A percentile compares a stretch with the other conserved stretches of the same genome.
Conservation (phyloP, 1,139 yeast genomes). For the Pichia inconspicua region DNA sequence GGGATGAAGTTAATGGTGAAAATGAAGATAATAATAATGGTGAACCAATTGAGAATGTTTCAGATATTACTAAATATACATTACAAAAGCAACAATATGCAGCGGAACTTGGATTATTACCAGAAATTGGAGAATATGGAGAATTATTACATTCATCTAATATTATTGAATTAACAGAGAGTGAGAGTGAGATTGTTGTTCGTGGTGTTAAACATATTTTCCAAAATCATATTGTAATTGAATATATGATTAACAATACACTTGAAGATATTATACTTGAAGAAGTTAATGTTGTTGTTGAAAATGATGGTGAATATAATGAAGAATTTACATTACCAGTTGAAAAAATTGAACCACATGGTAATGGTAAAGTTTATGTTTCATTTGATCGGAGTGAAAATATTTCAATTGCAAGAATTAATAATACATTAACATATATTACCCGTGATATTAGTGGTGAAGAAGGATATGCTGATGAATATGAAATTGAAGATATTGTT, state of each 20-base stretch:
- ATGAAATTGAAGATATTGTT: slow-evolving; percentile 77
- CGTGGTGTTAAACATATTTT: slow-evolving; percentile 78
- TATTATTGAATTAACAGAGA: slow-evolving; percentile 71
- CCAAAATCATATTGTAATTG: slow-evolving; percentile 68
- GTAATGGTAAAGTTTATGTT: slow-evolving; percentile 70
- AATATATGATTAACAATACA: slow-evolving; percentile 81
- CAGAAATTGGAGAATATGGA: slow-evolving; percentile 69
- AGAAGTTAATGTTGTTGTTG: slow-evolving; percentile 67
- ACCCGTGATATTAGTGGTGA: slow-evolving; percentile 54
- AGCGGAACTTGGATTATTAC: slow-evolving; percentile 56
- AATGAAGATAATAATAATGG: not conserved
- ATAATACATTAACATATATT: slow-evolving; percentile 65
- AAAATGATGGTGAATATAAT: slow-evolving; percentile 29
- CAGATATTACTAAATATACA: slow-evolving; percentile 30
- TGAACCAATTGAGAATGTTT: slow-evolving; percentile 23
- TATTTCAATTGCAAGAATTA: slow-evolving; percentile 32
- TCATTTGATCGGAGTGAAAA: slow-evolving; percentile 46
- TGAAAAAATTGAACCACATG: slow-evolving; percentile 62
- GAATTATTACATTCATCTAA: slow-evolving; percentile 64
- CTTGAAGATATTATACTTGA: slow-evolving; percentile 70
- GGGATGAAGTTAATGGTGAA: slow-evolving; percentile 17
- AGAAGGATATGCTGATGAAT: slow-evolving; percentile 85
- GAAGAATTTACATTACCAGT: slow-evolving; percentile 75
- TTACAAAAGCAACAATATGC: slow-evolving; percentile 55
- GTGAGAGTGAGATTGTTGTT: slow-evolving; percentile 90